Percentiles rank a stretch among this genome's conserved stretches.
These are phyloP conservation scores for Globisporangium okanoganense DNA, from an alignment of 352 stramenopile species.

Conservation along the genomic window DNA sequence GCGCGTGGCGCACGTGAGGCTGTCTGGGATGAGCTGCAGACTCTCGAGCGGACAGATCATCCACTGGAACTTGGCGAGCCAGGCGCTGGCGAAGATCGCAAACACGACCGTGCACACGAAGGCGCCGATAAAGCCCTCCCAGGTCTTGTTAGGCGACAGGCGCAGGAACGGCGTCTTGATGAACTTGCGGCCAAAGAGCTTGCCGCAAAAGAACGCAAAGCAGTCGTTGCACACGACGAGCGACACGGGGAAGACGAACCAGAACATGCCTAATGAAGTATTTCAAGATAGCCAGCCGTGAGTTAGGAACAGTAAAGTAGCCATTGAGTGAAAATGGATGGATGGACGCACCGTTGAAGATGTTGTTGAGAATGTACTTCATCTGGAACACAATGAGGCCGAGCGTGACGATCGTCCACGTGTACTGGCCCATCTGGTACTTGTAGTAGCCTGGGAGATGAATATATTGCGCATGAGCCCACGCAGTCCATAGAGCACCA, in stretches of 20 bases:
- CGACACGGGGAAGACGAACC: slow-evolving; percentile 93
- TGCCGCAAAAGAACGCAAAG: slow-evolving; percentile 93
- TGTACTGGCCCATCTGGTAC: slow-evolving; percentile 96
- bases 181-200: slow-evolving; percentile 87
- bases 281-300: background rate
- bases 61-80: slow-evolving; percentile 91
- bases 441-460: slow-evolving; percentile 84
- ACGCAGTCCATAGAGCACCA: background rate
- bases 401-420: slow-evolving; percentile 95
- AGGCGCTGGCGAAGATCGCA: slow-evolving; percentile 90
- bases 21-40: slow-evolving; percentile 69
- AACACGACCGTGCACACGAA: slow-evolving; percentile 95
- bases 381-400: slow-evolving; percentile 96
- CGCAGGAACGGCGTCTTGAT: slow-evolving; percentile 89
- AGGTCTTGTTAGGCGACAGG: slow-evolving; percentile 99
- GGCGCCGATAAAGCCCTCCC: slow-evolving; percentile 98
- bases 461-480: slow-evolving; percentile 3
- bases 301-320: background rate
- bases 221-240: slow-evolving; percentile 95
- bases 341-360: slow-evolving; percentile 84
- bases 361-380: slow-evolving; percentile 96
- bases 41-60: slow-evolving; percentile 92
- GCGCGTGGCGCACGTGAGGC: slow-evolving; percentile 56
- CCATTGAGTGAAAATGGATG: background rate
- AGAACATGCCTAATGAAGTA: slow-evolving; percentile 80